Evolutionary conservation across 768 basidiomycete species (phyloP).

Genomic region (Chiua virens): DNA sequence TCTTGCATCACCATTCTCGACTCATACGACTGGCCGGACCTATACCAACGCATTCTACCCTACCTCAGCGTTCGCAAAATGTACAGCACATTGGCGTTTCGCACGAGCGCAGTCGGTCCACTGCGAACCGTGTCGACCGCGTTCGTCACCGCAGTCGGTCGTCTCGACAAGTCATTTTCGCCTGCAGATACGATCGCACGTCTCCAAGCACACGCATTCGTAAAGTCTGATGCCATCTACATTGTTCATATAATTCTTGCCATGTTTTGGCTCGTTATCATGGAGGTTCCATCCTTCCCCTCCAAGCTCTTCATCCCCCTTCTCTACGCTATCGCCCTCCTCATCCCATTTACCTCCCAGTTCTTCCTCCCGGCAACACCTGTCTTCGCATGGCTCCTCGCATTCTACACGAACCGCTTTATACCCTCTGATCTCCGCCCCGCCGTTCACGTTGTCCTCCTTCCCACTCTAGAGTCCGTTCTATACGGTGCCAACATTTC

Average conservation of each 20-base stretch:
- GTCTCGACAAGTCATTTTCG: constrained; percentile 77
- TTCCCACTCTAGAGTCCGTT: constrained; percentile 93
- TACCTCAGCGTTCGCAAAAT: not conserved
- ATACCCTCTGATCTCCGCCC: constrained; percentile 79
- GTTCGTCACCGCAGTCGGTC: constrained; percentile 57
- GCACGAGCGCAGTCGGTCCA: not conserved
- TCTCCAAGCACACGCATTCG: constrained; percentile 57
- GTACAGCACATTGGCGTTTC: constrained; percentile 2
- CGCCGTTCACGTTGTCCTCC: constrained; percentile 82
- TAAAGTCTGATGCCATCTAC: constrained; percentile 58
- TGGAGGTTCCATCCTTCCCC: constrained; percentile 69
- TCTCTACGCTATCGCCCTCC: constrained; percentile 64
- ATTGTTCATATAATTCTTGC: constrained; percentile 63
- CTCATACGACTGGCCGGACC: not conserved
- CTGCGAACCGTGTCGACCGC: constrained; percentile 38
- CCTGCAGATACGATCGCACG: constrained; percentile 63
- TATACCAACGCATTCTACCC: not conserved
- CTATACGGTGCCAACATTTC: constrained; percentile 98
- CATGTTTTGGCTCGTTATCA: constrained; percentile 69
- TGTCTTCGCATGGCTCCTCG: constrained; percentile 81
- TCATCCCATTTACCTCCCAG: constrained; percentile 85
- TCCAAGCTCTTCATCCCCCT: constrained; percentile 76
- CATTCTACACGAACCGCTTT: constrained; percentile 84
- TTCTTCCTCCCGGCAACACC: constrained; percentile 90
- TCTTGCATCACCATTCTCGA: too few relatives aligned